Evolutionary conservation across 495 filamentous ascomycete genomes (phyloP), one percentile per base, ranked within the genome.

Genomic region (Annulohypoxylon stygium): DNA sequence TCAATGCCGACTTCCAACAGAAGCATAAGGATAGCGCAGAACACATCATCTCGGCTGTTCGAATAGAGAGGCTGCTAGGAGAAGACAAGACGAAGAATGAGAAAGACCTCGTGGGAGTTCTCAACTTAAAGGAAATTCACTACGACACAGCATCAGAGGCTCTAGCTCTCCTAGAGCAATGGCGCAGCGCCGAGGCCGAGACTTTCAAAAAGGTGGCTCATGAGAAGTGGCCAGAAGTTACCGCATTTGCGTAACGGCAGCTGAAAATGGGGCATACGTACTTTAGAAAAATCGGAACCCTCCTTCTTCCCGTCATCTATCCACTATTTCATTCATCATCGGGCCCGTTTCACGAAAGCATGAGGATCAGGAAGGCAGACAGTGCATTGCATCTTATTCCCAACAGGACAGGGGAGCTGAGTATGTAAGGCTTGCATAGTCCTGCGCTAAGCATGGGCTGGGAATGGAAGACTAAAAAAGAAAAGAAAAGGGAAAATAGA

Each of bases 151-250:
- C 91, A 9, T 73, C 81, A 23, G 81, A 85, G 43, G 92, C 86
- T 11, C 78, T 93, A 34, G 82, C 86, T 4, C 75, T 92, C 30
- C 75, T 97, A 34, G 81, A 79, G 61, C 85, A 87, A 64, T 90
- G 91, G 89, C 81, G 81, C 16, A 87, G 87, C 45, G 83, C 84
- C 58, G 85, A 89, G 59, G 76, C 81, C 39, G 83, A 88, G 3
- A 81, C 82, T 23, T 95, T 93, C 76, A 81, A 86, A 43, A 79
- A 88, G 59, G 88, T 88, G 57, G 92, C 92, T n/a, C 83, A 82
- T 60, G 79, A 84, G 72, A 90, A 88, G 83, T 97, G 93, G 90
- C 90, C 90, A 0, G 87, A 93, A 76, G 90, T 91, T 16, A 87
- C 85, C 1, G 79, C 86, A 5, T 93, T 94, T 62, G 75, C 74